Evolutionary conservation across 2,329 filamentous ascomycete genomes (phyloP).

Genomic region (Elsinoe perseae): DNA sequence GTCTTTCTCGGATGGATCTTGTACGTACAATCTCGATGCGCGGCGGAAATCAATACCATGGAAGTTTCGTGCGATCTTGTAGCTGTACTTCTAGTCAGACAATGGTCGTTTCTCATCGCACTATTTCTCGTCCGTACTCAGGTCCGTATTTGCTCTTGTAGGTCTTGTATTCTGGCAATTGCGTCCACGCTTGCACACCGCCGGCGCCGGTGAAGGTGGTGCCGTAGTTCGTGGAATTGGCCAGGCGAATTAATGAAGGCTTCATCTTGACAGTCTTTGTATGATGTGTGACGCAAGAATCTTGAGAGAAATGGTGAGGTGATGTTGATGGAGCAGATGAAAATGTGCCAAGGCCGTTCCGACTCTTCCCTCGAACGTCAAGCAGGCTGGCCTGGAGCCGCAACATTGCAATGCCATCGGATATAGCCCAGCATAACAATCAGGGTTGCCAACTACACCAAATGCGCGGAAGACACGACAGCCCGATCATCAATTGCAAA

Average conservation of each 20-base stretch:
- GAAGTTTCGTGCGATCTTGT: conserved; percentile 42
- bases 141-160: conserved; percentile 53
- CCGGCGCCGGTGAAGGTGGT: conserved; percentile 21
- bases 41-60: conserved; percentile 42
- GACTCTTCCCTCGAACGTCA: neutral
- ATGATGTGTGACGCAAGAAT: neutral
- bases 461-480: neutral
- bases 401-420: neutral
- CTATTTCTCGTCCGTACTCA: conserved; percentile 39
- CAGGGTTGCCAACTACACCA: neutral
- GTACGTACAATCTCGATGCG: conserved; percentile 41
- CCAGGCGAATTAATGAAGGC: conserved; percentile 25
- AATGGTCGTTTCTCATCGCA: neutral
- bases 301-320: neutral
- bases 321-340: conserved; percentile 10
- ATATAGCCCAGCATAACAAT: neutral
- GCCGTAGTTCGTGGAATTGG: conserved; percentile 23
- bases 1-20: neutral
- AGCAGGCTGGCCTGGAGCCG: neutral
- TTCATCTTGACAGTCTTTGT: conserved; percentile 24
- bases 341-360: conserved; percentile 12
- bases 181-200: conserved; percentile 29
- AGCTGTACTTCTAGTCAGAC: conserved; percentile 33
- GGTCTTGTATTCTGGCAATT: conserved; percentile 38
- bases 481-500: too few relatives aligned